Conservation (phyloP, 2,329 filamentous ascomycete species). For the Cladorrhinum sp. region DNA sequence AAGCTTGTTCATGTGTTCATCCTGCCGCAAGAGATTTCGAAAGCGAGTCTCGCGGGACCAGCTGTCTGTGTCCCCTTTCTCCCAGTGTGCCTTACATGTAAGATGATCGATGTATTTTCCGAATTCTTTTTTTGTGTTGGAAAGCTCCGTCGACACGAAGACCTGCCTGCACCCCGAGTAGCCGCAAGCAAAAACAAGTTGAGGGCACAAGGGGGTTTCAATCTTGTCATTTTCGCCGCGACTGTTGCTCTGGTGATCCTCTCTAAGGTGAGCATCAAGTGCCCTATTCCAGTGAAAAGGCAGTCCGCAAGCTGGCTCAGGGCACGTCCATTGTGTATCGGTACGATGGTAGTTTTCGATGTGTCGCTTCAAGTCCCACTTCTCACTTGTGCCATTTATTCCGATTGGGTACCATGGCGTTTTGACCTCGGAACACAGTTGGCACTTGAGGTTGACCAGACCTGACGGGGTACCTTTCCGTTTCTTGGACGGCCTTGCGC, state of each 20-base stretch:
- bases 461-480: neutral
- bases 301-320: conserved; percentile 42
- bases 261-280: conserved; percentile 47
- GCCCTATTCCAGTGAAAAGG: conserved; percentile 48
- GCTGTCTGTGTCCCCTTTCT: conserved; percentile 37
- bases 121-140: conserved; percentile 38
- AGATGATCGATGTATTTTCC: conserved; percentile 47
- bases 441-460: conserved; percentile 27
- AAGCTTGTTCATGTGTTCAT: conserved; percentile 32
- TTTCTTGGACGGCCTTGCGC: neutral
- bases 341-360: conserved; percentile 48
- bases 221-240: conserved; percentile 37
- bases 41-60: conserved; percentile 46
- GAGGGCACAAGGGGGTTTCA: conserved; percentile 43
- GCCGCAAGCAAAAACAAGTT: conserved; percentile 49
- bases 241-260: conserved; percentile 39
- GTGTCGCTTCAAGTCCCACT: conserved; percentile 49
- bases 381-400: conserved; percentile 28
- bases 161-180: conserved; percentile 45
- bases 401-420: conserved; percentile 38
- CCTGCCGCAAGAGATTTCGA: conserved; percentile 44
- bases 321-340: conserved; percentile 46
- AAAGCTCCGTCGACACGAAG: conserved; percentile 42
- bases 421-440: conserved; percentile 42
- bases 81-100: conserved; percentile 47